Conservation (phyloP, 192 early-diverging fungal genomes). For the Oehlia diaphana region DNA sequence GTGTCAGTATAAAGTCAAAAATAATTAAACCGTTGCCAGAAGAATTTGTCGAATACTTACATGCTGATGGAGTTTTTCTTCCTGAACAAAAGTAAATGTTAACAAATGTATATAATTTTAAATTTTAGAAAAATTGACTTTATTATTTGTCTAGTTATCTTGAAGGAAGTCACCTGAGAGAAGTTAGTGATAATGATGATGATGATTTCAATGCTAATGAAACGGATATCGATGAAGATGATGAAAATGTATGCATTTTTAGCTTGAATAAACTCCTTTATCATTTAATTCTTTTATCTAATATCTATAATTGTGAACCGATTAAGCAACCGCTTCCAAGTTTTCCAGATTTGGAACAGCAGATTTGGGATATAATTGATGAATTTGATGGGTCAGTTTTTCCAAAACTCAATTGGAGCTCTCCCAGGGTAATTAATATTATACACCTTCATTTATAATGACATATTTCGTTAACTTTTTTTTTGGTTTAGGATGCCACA, state of each 20-base stretch:
- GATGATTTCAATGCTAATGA: slow-evolving; percentile 39
- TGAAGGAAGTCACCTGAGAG: slow-evolving; percentile 20
- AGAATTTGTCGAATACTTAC: slow-evolving; percentile 83
- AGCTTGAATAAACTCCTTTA: too few species aligned
- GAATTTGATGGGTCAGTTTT: slow-evolving; percentile 81
- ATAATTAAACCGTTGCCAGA: slow-evolving; percentile 69
- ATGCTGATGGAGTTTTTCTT: slow-evolving; percentile 83
- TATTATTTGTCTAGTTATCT: slow-evolving; percentile 36
- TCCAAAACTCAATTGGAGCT: slow-evolving; percentile 95
- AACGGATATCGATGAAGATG: slow-evolving; percentile 46
- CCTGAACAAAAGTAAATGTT: slow-evolving; percentile 62
- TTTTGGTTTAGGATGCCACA: slow-evolving; percentile 66
- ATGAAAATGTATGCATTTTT: slow-evolving; percentile 7
- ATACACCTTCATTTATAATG: background rate
- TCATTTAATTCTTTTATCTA: background rate
- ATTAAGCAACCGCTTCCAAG: slow-evolving; percentile 40
- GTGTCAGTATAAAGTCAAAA: slow-evolving; percentile 68
- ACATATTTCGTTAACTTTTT: slow-evolving; percentile 11
- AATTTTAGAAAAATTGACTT: slow-evolving; percentile 29
- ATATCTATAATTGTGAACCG: slow-evolving; percentile 9
- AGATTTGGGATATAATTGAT: slow-evolving; percentile 66
- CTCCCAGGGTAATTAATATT: slow-evolving; percentile 64
- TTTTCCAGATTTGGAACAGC: slow-evolving; percentile 64
- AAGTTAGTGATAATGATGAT: slow-evolving; percentile 31
- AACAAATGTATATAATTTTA: background rate